phyloP scores from a whole-genome alignment of 108 stramenopile species.

The Discostella stelligeroides region DNA sequence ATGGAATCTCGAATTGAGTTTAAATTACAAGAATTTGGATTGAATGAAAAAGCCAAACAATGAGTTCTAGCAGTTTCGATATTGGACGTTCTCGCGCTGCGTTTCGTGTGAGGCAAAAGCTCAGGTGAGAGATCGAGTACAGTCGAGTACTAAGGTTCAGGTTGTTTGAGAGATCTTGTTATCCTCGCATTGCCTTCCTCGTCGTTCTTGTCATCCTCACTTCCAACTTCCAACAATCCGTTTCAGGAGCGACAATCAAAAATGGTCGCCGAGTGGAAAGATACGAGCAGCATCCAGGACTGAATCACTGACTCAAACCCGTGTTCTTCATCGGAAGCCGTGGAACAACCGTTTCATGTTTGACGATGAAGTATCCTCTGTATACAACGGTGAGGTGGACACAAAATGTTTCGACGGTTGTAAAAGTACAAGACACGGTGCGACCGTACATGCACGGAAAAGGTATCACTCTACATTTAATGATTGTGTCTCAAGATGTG shows the following conservation, averaged over 20 bases:
- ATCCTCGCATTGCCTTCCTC: too few species aligned
- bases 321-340: neutral
- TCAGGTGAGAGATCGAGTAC: neutral
- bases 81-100: constrained; percentile 19
- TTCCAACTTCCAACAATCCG: too few species aligned
- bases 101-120: constrained; percentile 25
- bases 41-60: neutral
- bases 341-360: constrained; percentile 41
- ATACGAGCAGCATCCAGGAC: neutral
- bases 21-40: neutral
- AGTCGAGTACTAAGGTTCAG: too few species aligned
- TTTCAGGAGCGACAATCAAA: neutral
- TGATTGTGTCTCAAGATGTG: neutral
- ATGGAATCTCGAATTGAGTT: neutral
- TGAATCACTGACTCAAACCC: constrained; percentile 1
- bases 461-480: neutral
- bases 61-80: neutral
- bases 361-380: constrained; percentile 2
- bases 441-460: neutral
- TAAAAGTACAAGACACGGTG: neutral
- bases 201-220: too few species aligned
- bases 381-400: neutral
- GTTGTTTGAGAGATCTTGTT: too few species aligned
- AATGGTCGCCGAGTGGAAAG: constrained; percentile 26
- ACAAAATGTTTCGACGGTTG: neutral